Conservation (phyloP, 176 grass and related monocot species). For the Chrysopogon serrulatus region DNA sequence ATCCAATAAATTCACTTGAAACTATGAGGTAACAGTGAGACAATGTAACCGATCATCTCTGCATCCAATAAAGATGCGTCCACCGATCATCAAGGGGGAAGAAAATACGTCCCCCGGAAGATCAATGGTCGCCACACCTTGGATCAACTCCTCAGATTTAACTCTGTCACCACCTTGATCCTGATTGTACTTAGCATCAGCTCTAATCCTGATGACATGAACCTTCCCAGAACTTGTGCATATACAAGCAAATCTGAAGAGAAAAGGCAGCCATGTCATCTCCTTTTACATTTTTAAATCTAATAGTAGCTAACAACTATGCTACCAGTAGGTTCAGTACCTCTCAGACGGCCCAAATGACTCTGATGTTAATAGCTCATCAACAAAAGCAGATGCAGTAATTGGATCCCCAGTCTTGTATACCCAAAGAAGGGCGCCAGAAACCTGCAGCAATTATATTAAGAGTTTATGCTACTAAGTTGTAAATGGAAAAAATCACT, state of each 20-base stretch:
- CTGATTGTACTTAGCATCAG: constrained; percentile 8
- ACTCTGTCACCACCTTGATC: constrained; percentile 8
- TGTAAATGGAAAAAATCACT: not conserved
- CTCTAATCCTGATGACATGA: constrained; percentile 64
- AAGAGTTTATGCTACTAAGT: not conserved
- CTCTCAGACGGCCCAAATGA: constrained; percentile 45
- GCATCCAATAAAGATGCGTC: constrained; percentile 86
- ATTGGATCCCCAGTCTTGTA: constrained; percentile 73
- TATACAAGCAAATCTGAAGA: constrained; percentile 66
- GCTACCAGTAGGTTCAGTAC: constrained; percentile 16
- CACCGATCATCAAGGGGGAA: constrained; percentile 79
- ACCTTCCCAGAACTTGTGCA: constrained; percentile 81
- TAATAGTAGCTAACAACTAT: not conserved
- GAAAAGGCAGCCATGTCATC: not conserved
- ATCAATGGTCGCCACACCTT: constrained; percentile 44
- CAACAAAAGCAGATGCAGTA: constrained; percentile 69
- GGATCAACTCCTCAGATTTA: constrained; percentile 27
- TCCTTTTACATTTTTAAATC: not conserved
- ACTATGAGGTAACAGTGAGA: constrained; percentile 32
- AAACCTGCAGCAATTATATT: constrained; percentile 23
- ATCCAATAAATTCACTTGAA: not conserved
- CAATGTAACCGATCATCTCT: constrained; percentile 80
- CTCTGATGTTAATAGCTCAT: constrained; percentile 51
- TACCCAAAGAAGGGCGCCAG: constrained; percentile 62
- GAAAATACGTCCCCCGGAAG: constrained; percentile 82